phyloP scores from a whole-genome alignment of 257 asterid species.

The Galeopsis tetrahit region DNA sequence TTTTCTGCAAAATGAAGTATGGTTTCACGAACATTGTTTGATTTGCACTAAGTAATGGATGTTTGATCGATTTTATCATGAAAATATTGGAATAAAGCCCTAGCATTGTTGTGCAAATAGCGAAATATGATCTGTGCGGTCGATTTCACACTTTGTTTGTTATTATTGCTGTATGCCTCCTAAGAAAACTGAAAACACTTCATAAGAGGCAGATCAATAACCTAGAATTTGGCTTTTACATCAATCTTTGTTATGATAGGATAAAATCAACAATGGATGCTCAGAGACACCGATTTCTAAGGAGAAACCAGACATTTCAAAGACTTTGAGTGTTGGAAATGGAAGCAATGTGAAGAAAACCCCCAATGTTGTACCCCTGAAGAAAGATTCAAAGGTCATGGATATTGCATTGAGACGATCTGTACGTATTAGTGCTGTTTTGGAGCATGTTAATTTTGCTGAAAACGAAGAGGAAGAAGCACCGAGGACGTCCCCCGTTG shows the following conservation, averaged over 20 bases:
- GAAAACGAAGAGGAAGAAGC: slow-evolving; percentile 37
- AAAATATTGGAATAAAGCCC: neutral
- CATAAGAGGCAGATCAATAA: neutral
- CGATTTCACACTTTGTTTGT: neutral
- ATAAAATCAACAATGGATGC: slow-evolving; percentile 14
- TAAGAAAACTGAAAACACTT: neutral
- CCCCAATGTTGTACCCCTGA: neutral
- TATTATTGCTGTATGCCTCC: neutral
- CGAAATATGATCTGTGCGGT: neutral
- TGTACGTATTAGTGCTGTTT: slow-evolving; percentile 32
- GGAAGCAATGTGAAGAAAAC: neutral
- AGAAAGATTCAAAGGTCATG: slow-evolving; percentile 2
- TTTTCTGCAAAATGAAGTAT: neutral
- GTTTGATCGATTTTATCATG: neutral
- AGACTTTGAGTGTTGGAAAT: slow-evolving; percentile 14
- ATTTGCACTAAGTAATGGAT: neutral
- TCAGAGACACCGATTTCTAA: neutral
- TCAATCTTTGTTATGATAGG: slow-evolving; percentile 21
- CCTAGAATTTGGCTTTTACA: neutral
- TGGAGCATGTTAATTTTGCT: slow-evolving; percentile 29
- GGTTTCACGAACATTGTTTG: neutral
- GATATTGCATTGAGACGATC: slow-evolving; percentile 37
- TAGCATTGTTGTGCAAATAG: neutral
- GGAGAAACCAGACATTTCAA: slow-evolving; percentile 6
- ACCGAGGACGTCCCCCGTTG: slow-evolving; percentile 3